Evolutionary conservation across 2,329 filamentous ascomycete species (phyloP), one percentile per base, ranked within the genome.

Genomic region (Fusarium annulatum): DNA sequence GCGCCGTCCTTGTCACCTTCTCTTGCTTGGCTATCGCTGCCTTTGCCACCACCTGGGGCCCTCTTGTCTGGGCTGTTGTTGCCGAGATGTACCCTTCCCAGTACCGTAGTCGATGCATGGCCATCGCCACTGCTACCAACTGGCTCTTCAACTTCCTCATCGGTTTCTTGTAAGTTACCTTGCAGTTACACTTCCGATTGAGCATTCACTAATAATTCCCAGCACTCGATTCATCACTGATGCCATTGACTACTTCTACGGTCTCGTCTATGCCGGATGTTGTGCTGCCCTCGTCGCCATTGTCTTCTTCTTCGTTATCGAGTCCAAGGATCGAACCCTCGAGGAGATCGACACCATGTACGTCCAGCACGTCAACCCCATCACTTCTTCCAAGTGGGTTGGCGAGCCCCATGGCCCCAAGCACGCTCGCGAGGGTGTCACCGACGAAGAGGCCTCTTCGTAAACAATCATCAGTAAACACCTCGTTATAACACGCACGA

Each of bases 311-410:
- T 93, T 93, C 82, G 86, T 94, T 71, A 91, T 91, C 77, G 92
- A 94, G 83, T 91, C 88, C 69, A 91, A 92, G 81, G 91, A 91
- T 76, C 88, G 92, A 38, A 90, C 88, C 3, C 86, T 95, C 23
- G 93, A 94, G 83, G 92, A 94, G 81, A 91, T 94, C 63, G 93
- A 94, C 81, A 91, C 88, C 65, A 94, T 94, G 92, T 95, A 95
- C 79, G 84, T 87, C 23, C 76, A 83, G 43, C 80, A 79, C 46
- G 85, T 88, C 74, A 87, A 86, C 76, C 86, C 87, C 28, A 86
- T 86, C 76, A 84, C 81, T 59, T 87, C 85, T 4, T 73, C 73
- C 61, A 72, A 79, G 53, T 81, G 80, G 79, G 63, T 70, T 41
- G 53, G 58, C 21, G 51, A 55, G 36, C 45, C 49, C 39, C 69